These are phyloP conservation scores for Magnaporthiopsis rhizophila DNA, from an alignment of 2,329 filamentous ascomycete species.

Conservation along the genomic window DNA sequence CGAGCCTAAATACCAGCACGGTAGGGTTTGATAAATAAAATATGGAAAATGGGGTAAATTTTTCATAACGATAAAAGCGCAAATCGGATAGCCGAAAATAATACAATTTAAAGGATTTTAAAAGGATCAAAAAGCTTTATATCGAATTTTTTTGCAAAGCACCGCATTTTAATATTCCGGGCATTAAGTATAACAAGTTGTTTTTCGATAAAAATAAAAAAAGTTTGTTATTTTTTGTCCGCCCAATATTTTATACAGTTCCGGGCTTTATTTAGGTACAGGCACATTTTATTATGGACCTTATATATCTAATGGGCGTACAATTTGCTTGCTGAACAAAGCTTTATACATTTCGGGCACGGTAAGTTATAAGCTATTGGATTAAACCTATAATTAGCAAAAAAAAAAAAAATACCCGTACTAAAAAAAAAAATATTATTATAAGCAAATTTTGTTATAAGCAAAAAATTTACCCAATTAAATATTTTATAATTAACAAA, in stretches of 20 bases:
- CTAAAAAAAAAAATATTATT: not conserved
- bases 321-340: not conserved
- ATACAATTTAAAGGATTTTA: not conserved
- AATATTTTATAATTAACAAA: not conserved
- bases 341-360: not conserved
- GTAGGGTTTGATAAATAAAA: not conserved
- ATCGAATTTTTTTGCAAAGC: too few species aligned
- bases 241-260: not conserved
- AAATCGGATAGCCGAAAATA: not conserved
- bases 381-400: not conserved
- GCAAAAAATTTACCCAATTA: not conserved
- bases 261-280: not conserved
- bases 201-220: too few species aligned
- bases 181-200: too few species aligned
- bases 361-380: not conserved
- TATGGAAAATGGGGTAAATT: not conserved
- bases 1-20: not conserved
- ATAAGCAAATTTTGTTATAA: not conserved
- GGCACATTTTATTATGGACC: not conserved
- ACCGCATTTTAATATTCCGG: too few species aligned
- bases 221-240: not conserved
- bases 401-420: not conserved
- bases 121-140: not conserved
- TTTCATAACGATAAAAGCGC: not conserved
- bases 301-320: not conserved